phyloP scores from a whole-genome alignment of 1,284 basidiomycete genomes.

The Dichomitus squalens region DNA sequence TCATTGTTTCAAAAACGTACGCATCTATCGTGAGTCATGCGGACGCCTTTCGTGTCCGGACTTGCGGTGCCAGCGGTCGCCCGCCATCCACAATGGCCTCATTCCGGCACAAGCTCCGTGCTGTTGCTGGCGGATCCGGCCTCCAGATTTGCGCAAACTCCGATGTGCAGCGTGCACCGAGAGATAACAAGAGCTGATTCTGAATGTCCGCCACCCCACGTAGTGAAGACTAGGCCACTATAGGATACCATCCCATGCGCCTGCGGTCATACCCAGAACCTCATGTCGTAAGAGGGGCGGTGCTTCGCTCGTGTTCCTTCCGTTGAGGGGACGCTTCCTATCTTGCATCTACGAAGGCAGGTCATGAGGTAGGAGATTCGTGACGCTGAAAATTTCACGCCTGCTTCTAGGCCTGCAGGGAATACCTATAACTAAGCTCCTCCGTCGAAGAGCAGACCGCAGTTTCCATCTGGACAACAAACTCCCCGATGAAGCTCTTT shows the following conservation, averaged over 20 bases:
- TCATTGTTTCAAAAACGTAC: too few species aligned
- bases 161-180: not conserved
- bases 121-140: not conserved
- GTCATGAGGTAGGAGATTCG: conserved; percentile 21
- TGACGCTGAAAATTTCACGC: conserved; percentile 3
- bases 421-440: conserved; percentile 3
- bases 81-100: not conserved
- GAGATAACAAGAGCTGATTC: not conserved
- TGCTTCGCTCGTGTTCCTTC: conserved; percentile 10
- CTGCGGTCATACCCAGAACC: not conserved
- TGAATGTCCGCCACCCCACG: not conserved
- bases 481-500: conserved; percentile 24
- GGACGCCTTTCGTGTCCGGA: not conserved
- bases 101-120: not conserved
- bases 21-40: too few species aligned
- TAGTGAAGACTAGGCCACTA: conserved; percentile 5
- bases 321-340: conserved; percentile 1
- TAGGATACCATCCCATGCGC: conserved; percentile 2
- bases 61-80: not conserved
- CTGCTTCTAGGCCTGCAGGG: not conserved
- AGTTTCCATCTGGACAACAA: not conserved
- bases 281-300: conserved; percentile 20
- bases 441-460: not conserved
- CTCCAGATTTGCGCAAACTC: not conserved
- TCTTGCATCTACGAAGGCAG: not conserved